Evolutionary conservation across 352 stramenopile species (phyloP), one percentile per base, ranked within the genome.

Genomic region (Phytophthora fragariaefolia): DNA sequence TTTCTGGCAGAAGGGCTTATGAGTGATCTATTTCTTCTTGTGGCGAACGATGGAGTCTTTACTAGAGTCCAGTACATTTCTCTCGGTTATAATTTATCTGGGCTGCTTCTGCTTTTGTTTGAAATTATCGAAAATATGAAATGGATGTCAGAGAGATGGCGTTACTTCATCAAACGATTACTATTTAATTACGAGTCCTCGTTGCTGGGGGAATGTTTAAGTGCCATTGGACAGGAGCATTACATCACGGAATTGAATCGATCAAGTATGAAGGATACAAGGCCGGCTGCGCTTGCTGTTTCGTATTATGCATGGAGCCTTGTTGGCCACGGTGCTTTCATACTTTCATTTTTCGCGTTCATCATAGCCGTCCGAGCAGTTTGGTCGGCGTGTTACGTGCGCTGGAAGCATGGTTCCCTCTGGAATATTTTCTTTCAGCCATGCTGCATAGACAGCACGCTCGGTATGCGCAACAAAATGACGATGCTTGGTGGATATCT

Each of bases 21-120:
- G 65, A 65, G 58, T 32, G 65, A 73, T 26, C 18, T 73, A 3
- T 73, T 73, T 32, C 9, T 73, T 34, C 45, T 69, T 4, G 42
- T 69, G 17, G 58, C 58, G 1, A 67, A 43, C 7, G 58, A 73
- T 24, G 58, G 64, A 2, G 9, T 54, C 15, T 49, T 67, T 22
- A 58, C 64, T 6, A 54, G 53, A 23, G 20, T 69, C 7, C 64
- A 68, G 36, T 68, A 72, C 34, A 62, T 60, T 13, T 68, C 58
- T 28, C 38, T 73, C 4, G 52, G 58, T 40, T 73, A 69, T 38
- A 73, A 73, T 28, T 26, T 73, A 8, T 69, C 65, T 23, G 63
- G 58, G 23, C 20, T 73, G 15, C 52, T 69, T 1, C 53, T 60
- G n/a, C 20, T 73, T 4, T 17, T 69, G 5, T 69, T 67, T 30